phyloP scores from a whole-genome alignment of 768 basidiomycete genomes.

The Tricholoma bakamatsutake region DNA sequence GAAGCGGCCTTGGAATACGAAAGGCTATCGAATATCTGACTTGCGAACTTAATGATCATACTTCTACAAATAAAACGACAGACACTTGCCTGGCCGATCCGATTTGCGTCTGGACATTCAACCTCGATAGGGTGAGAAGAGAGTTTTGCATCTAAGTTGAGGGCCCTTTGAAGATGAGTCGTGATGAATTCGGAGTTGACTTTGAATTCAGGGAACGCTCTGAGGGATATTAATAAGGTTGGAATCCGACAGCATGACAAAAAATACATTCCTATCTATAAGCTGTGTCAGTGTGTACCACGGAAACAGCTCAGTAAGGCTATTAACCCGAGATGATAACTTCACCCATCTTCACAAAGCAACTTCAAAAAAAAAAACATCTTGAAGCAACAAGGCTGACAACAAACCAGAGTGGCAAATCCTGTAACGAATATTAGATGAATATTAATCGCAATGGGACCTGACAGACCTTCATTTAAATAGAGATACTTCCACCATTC shows the following conservation, averaged over 20 bases:
- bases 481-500: slow-evolving; percentile 88
- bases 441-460: neutral
- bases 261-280: slow-evolving; percentile 42
- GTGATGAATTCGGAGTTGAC: slow-evolving; percentile 77
- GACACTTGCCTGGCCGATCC: slow-evolving; percentile 61
- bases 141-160: slow-evolving; percentile 75
- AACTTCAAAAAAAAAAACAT: neutral
- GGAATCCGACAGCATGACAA: neutral
- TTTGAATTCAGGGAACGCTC: slow-evolving; percentile 83
- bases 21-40: slow-evolving; percentile 81
- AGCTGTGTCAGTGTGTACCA: slow-evolving; percentile 3
- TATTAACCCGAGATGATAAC: slow-evolving; percentile 67
- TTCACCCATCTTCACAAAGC: slow-evolving; percentile 66
- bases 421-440: slow-evolving; percentile 33
- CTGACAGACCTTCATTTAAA: slow-evolving; percentile 60
- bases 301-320: neutral
- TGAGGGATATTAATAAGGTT: slow-evolving; percentile 20
- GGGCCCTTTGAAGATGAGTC: slow-evolving; percentile 63
- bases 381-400: neutral
- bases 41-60: neutral
- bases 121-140: slow-evolving; percentile 95
- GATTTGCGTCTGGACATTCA: slow-evolving; percentile 78
- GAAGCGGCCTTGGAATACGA: slow-evolving; percentile 85
- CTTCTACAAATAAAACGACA: neutral
- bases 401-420: slow-evolving; percentile 71